These are phyloP conservation scores for Lagenaria siceraria DNA, from an alignment of 306 rosid genomes.

Conservation along the genomic window DNA sequence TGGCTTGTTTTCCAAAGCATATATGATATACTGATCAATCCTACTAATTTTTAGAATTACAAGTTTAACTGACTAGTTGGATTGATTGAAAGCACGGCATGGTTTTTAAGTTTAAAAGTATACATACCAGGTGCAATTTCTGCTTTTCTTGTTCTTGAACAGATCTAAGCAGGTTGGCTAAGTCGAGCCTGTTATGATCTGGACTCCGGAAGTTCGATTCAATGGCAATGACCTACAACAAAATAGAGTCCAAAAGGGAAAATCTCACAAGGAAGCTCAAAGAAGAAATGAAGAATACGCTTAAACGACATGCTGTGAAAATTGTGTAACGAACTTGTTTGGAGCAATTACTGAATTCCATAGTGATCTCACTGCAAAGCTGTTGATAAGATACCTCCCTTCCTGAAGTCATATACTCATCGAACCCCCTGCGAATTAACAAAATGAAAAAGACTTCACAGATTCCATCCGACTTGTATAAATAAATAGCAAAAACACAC, in stretches of 20 bases:
- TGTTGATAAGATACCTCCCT: conserved; percentile 55
- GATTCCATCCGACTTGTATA: neutral
- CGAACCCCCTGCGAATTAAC: conserved; percentile 49
- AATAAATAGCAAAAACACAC: neutral
- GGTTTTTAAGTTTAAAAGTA: neutral
- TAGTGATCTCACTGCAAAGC: conserved; percentile 68
- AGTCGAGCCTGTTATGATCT: conserved; percentile 43
- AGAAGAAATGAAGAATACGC: neutral
- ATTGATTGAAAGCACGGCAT: neutral
- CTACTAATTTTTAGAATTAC: neutral
- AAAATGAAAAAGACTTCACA: neutral
- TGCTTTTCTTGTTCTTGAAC: conserved; percentile 83
- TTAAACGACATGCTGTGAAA: neutral
- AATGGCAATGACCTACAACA: conserved; percentile 54
- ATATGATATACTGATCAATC: neutral
- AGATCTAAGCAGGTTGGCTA: conserved; percentile 71
- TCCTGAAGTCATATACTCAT: conserved; percentile 54
- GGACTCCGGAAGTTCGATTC: conserved; percentile 50
- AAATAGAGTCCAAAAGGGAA: neutral
- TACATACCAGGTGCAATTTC: conserved; percentile 58
- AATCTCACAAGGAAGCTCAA: neutral
- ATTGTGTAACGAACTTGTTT: conserved; percentile 34
- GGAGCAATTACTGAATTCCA: conserved; percentile 77
- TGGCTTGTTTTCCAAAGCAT: neutral
- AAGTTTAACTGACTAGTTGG: neutral